These are phyloP conservation scores for Xylariaceae sp. DNA, from an alignment of 2,329 filamentous ascomycete genomes.

Conservation along the genomic window DNA sequence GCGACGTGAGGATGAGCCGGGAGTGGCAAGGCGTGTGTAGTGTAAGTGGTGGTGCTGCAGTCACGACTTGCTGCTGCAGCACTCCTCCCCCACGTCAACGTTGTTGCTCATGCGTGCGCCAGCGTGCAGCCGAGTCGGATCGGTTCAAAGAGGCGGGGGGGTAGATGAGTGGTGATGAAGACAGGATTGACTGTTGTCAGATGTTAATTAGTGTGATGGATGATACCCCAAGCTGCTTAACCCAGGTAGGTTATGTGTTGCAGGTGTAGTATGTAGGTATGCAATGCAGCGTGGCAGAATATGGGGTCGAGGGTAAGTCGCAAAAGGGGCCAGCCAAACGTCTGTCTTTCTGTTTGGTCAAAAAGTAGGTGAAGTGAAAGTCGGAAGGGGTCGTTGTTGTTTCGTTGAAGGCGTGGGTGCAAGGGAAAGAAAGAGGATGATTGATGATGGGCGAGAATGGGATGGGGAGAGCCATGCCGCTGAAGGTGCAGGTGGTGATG, in stretches of 20 bases:
- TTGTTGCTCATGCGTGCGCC: too few species aligned
- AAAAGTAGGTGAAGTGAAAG: too few species aligned
- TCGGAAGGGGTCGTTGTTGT: too few species aligned
- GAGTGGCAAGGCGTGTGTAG: slow-evolving; percentile 7
- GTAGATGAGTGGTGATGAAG: too few species aligned
- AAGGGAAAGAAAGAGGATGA: slow-evolving; percentile 3
- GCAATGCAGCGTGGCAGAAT: slow-evolving; percentile 15
- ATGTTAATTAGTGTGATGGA: too few species aligned
- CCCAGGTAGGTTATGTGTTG: too few species aligned
- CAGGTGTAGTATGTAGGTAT: slow-evolving; percentile 15
- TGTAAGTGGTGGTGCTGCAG: background rate
- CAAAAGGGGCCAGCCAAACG: slow-evolving; percentile 16
- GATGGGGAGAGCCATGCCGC: background rate
- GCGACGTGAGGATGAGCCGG: slow-evolving; percentile 17
- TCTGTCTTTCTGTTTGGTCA: too few species aligned
- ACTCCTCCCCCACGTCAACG: slow-evolving; percentile 8
- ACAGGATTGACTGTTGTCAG: too few species aligned
- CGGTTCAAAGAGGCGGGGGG: too few species aligned
- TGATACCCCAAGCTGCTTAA: too few species aligned
- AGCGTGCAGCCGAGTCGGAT: too few species aligned
- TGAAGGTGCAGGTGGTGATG: background rate
- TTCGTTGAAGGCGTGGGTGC: too few species aligned
- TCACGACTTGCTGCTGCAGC: slow-evolving; percentile 2
- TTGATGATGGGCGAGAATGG: background rate
- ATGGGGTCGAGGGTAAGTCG: slow-evolving; percentile 5